Evolutionary conservation across 768 basidiomycete genomes (phyloP), one percentile per base, ranked within the genome.

Genomic region (Tricholoma saponaceum): DNA sequence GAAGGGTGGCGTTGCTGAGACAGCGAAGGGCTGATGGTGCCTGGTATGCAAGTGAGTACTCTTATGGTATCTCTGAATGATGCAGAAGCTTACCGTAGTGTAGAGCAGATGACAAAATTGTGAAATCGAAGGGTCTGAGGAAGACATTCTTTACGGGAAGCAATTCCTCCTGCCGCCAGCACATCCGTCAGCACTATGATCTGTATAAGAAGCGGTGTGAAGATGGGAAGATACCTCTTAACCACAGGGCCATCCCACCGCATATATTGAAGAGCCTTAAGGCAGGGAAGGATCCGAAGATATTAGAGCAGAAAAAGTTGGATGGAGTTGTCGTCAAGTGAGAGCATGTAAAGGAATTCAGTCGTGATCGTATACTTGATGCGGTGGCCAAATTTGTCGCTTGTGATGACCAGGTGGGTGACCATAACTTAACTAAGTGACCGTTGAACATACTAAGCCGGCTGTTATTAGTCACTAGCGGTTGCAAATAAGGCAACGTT

Each of bases 351-450:
- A 62, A 49, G 4, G 51, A 62, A 22, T 64, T 60, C 52, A 56
- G 51, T 23, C 51, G 44, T 33, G 51, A 41, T 9, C 39, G 28
- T 16, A 57, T 55, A 30, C 53, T 64, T 28, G n/a, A 57, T 16
- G 52, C 47, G 14, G 58, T 59, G 25, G 46, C 53, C 18, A 33
- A 47, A 35, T 55, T 62, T 26, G 43, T 62, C 51, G 50, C 61
- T 25, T 57, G 55, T 28, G 57, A 62, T 55, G 57, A 64, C 39
- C 63, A 62, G 43, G 61, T 62, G 26, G 10, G 37, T 54, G 18
- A 23, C 53, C 4, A 49, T 28, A 28, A 32, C 33, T 25, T 25
- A 53, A 53, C 18, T 53, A 22, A 10, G 18, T 54, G 33, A 4
- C 53, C 26, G 16, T 37, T 55, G 54, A 28, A 20, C 8, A 44